Evolutionary conservation across 768 basidiomycete genomes (phyloP).

Genomic region (Boletus vinaceobasis): DNA sequence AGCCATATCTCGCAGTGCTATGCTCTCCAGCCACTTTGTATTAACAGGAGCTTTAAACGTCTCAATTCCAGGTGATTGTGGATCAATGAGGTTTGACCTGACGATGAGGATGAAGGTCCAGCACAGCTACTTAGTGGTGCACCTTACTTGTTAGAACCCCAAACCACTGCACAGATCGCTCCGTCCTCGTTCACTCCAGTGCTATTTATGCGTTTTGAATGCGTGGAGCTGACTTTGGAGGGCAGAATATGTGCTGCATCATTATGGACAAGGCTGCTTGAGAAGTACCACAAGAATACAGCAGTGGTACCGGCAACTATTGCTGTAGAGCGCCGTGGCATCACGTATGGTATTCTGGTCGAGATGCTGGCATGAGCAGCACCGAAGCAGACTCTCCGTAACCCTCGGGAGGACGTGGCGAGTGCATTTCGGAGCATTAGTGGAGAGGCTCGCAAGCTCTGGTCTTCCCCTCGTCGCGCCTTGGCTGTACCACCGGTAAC

Average conservation of each 20-base stretch:
- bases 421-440: constrained; percentile 16
- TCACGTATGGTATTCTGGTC: constrained; percentile 1
- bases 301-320: constrained; percentile 23
- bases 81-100: constrained; percentile 48
- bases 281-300: constrained; percentile 39
- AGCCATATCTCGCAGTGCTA: constrained; percentile 70
- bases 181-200: constrained; percentile 25
- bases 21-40: constrained; percentile 57
- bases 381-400: constrained; percentile 8
- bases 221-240: background rate
- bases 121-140: background rate
- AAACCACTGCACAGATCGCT: constrained; percentile 51
- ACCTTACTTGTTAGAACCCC: constrained; percentile 73
- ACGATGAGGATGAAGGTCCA: background rate
- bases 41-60: constrained; percentile 48
- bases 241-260: constrained; percentile 25
- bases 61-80: constrained; percentile 37
- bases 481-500: too few species aligned
- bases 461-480: too few species aligned
- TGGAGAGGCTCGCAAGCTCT: background rate
- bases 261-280: constrained; percentile 33
- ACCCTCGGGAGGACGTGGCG: background rate
- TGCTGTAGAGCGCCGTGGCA: constrained; percentile 11
- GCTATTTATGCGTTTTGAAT: constrained; percentile 14
- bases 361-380: background rate